A percentile compares a stretch with the other conserved stretches of the same genome.
These are phyloP conservation scores for Fusarium continuum DNA, from an alignment of 2,329 filamentous ascomycete species.

Conservation along the genomic window DNA sequence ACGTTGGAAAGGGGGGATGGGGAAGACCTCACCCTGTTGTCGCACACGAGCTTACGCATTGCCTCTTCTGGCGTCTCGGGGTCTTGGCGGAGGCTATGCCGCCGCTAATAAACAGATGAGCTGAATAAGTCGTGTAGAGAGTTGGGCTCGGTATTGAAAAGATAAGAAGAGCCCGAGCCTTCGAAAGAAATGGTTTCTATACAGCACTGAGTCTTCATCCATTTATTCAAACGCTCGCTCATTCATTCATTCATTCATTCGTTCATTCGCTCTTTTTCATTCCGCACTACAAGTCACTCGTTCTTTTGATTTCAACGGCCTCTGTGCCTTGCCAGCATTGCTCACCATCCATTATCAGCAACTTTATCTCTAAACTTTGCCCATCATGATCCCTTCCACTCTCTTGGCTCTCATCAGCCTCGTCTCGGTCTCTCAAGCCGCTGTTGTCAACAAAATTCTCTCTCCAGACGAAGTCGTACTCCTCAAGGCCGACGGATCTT, in stretches of 20 bases:
- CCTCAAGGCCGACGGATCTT: conserved; percentile 28
- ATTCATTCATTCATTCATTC: conserved; percentile 3
- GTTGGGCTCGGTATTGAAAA: background rate
- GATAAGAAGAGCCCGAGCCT: background rate
- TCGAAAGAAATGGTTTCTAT: background rate
- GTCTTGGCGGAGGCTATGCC: background rate
- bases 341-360: background rate
- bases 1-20: background rate
- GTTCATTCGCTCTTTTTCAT: background rate
- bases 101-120: background rate
- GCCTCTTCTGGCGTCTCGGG: background rate
- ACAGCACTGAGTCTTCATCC: background rate
- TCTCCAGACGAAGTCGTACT: conserved; percentile 33
- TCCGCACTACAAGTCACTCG: conserved; percentile 10
- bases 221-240: background rate
- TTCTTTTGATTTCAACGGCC: background rate
- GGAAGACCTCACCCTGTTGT: background rate
- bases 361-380: background rate
- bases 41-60: conserved; percentile 6
- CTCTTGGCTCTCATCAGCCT: conserved; percentile 26
- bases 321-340: background rate
- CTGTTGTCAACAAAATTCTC: conserved; percentile 9
- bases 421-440: conserved; percentile 26
- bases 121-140: background rate
- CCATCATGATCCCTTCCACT: conserved; percentile 28